A percentile compares a stretch with the other conserved stretches of the same genome.
Evolutionary conservation across 108 stramenopile species (phyloP).

Genomic region (Nannochloropsis granulata): DNA sequence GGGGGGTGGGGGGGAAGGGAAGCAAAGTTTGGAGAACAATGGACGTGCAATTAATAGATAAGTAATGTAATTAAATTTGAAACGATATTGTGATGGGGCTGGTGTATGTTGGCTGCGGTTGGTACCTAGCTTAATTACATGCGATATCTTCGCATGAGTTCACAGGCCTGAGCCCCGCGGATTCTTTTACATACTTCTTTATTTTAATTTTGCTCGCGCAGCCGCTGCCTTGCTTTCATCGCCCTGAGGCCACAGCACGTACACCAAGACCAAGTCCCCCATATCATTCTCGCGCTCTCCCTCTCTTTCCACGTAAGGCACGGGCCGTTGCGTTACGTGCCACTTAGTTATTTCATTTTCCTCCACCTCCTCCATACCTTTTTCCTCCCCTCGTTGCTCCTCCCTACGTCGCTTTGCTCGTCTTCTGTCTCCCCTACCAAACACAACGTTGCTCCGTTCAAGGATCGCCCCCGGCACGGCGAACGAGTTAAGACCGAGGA

Average conservation of each 20-base stretch:
- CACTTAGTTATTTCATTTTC: not conserved
- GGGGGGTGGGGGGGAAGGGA: not conserved
- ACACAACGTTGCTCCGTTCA: not conserved
- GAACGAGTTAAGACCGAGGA: not conserved
- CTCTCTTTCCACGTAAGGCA: not conserved
- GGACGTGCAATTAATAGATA: not conserved
- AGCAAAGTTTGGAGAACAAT: not conserved
- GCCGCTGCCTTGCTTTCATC: not conserved
- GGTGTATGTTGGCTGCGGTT: no score
- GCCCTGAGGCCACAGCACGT: not conserved
- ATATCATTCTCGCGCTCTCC: not conserved
- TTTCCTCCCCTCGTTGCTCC: no score
- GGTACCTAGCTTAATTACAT: no score
- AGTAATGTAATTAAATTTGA: not conserved
- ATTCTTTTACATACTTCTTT: no score
- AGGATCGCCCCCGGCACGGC: not conserved
- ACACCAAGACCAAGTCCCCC: not conserved
- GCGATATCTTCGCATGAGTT: no score
- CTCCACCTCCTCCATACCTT: not conserved
- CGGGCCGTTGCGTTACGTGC: not conserved
- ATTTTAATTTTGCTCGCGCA: not conserved
- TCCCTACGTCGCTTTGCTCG: no score
- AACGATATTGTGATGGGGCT: not conserved
- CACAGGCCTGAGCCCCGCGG: no score
- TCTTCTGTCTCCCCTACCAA: not conserved